Evolutionary conservation across 768 basidiomycete species (phyloP), one percentile per base, ranked within the genome.

Genomic region (Imleria badia): DNA sequence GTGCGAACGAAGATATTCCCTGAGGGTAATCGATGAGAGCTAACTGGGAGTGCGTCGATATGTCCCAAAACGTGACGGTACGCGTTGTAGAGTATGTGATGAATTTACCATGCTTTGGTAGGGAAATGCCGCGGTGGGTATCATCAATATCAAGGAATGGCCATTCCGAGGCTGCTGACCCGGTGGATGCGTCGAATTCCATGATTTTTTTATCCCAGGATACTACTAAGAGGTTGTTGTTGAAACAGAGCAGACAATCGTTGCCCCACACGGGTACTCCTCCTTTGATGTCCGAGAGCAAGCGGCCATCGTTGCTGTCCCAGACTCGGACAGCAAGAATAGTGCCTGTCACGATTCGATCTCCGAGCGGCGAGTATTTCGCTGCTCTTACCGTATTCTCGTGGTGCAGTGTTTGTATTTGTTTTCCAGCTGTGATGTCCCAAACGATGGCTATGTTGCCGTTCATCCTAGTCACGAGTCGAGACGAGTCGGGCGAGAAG

Each of bases 401-500:
- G 11, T 44, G 45, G 4, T 5, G 0, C 15, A 55, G 20, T 3
- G 31, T 41, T 3, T 13, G 22, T 23, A 22, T 13, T 23, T 6
- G 19, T 33, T 47, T 2, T 26, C 20, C 3, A 1, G 42, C 9
- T 2, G 20, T 9, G 14, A 57, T 1, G 26, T 52, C 22, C 51
- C 50, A 52, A 3, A 58, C 13, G 3, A 26, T 22, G 10, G 41
- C 41, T 1, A 22, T 38, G 12, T 1, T 0, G 1, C 20, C 22
- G 0, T 7, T 3, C 3, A 23, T 47, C 0, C 23, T 49, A 0
- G 5, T 1, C 45, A 58, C 30, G 41, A 59, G 30, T 5, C 22
- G 40, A 23, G 36, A 36, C 19, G 39, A 44, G 34, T 55, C 48
- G 3, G 40, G 54, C 2, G 57, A 59, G 34, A 56, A 51, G 22